A percentile compares a stretch with the other conserved stretches of the same genome.
Evolutionary conservation across 2,329 filamentous ascomycete genomes (phyloP).

Genomic region (Colletotrichum sp.): DNA sequence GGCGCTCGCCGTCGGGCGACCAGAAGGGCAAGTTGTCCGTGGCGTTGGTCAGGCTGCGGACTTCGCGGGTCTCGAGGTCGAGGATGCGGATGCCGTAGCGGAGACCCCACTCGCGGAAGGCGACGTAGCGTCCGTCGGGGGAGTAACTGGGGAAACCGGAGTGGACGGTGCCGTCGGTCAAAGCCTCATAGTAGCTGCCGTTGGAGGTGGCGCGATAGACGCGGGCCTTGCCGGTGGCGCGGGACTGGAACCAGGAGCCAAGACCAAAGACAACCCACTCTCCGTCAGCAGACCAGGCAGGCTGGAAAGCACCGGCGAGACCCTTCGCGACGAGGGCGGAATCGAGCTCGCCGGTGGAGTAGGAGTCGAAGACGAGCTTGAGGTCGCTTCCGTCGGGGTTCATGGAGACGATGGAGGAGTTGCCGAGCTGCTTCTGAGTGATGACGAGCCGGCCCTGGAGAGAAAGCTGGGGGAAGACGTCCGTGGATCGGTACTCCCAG

Average conservation of each 20-base stretch:
- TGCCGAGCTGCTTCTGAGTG: conserved; percentile 12
- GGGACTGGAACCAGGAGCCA: conserved; percentile 2
- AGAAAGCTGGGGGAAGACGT: conserved; percentile 11
- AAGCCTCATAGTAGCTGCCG: background rate
- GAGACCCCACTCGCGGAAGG: conserved; percentile 8
- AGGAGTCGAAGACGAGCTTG: conserved; percentile 12
- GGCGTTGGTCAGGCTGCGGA: background rate
- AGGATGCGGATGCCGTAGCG: conserved; percentile 3
- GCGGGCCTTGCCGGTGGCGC: background rate
- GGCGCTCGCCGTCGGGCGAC: conserved; percentile 7
- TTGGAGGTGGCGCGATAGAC: background rate
- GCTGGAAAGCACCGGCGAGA: conserved; percentile 4
- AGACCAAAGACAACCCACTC: background rate
- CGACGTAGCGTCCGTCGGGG: background rate
- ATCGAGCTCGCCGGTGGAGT: background rate
- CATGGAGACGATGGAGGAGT: conserved; percentile 15
- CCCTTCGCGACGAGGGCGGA: background rate
- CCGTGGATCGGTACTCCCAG: conserved; percentile 13
- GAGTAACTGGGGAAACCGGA: conserved; percentile 4
- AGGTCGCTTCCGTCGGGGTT: conserved; percentile 8
- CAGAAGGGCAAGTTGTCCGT: conserved; percentile 6
- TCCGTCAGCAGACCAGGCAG: background rate
- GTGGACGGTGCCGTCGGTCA: conserved; percentile 6
- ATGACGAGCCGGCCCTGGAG: conserved; percentile 6
- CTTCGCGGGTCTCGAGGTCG: background rate